Conservation (phyloP, 2,329 filamentous ascomycete species). For the Berkeleyomyces rouxiae region DNA sequence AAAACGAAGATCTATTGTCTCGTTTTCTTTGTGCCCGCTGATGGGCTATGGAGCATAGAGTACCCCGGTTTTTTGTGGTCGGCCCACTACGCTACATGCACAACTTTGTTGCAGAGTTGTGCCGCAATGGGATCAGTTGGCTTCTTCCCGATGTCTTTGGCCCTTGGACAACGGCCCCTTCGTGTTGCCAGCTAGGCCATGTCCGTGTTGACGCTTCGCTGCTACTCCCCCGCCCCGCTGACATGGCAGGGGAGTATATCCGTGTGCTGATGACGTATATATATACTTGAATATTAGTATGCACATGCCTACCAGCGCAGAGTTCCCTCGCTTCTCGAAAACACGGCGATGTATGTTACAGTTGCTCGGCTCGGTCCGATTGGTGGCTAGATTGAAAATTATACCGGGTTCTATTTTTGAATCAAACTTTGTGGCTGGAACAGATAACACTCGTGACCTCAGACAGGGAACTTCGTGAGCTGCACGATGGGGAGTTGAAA, state of each 20-base stretch:
- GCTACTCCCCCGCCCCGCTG: background rate
- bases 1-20: background rate
- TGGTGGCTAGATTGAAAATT: background rate
- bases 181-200: background rate
- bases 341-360: too few species aligned
- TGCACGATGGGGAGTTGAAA: too few species aligned
- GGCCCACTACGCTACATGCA: background rate
- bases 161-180: background rate
- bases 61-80: background rate
- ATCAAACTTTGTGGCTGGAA: too few species aligned
- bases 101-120: background rate
- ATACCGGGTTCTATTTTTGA: background rate
- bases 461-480: too few species aligned
- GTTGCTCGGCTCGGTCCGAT: background rate
- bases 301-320: too few species aligned
- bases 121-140: background rate
- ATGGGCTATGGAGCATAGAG: background rate
- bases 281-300: too few species aligned
- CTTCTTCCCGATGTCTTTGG: background rate
- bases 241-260: too few species aligned
- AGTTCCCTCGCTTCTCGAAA: too few species aligned
- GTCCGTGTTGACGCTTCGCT: background rate
- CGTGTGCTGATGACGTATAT: too few species aligned
- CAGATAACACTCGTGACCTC: too few species aligned
- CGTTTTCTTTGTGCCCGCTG: background rate